Base-by-base conservation (phyloP, 192 early-diverging fungal species). In the Gryganskiella cystojenkinii region DNA sequence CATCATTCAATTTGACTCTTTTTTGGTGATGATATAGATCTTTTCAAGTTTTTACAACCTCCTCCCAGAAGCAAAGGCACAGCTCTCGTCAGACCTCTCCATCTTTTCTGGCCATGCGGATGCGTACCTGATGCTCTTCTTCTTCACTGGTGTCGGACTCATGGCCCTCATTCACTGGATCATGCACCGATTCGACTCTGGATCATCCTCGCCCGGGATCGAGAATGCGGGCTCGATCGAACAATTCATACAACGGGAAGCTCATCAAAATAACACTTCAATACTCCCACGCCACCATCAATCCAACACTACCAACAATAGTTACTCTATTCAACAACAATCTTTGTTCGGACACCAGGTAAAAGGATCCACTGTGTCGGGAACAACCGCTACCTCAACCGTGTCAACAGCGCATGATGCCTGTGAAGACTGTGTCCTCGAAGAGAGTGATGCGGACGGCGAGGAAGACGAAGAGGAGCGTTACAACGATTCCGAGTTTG, bases 1-100 rank as follows among this genome's bases (percentile, higher is more conserved):
- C 37, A 40, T 40, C 37, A 40, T 40, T n/a, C n/a, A n/a, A n/a
- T n/a, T n/a, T n/a, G n/a, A n/a, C n/a, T n/a, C n/a, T n/a, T n/a
- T n/a, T n/a, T n/a, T n/a, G n/a, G n/a, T n/a, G n/a, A n/a, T n/a
- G n/a, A n/a, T 25, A 45, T 65, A 78, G 74, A 68, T 78, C 51
- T 78, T 69, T 46, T 69, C 74, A 30, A 78, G 74, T 42, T 78
- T 78, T 34, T 78, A 78, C 56, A 78, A 78, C 33, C 43, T 78
- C 22, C 49, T 78, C n/a, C 74, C 74, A 14, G 74, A 78, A 40
- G 74, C 74, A 14, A 78, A 69, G 66, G 64, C 46, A 13, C 74
- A 78, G 45, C 43, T 78, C 9, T 69, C 74, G 13, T 78, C 74
- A 34, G 66, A 78, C 3, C 55, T 64, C 10, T 78, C 74, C 19